Base-by-base conservation (phyloP, 768 basidiomycete species). In the Tremella fuciformis region DNA sequence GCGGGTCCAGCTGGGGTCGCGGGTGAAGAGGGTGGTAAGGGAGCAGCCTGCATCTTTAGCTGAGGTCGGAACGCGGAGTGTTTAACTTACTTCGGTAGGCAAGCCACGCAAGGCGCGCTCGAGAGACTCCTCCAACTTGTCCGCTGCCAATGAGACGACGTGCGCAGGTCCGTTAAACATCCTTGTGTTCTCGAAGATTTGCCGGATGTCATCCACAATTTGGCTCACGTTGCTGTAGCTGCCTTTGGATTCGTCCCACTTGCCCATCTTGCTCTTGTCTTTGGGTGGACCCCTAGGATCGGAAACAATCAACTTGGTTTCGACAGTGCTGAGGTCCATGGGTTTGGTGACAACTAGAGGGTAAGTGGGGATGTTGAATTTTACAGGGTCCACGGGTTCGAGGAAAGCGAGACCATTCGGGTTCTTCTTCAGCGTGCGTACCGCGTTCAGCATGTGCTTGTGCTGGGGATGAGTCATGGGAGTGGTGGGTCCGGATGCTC, bases 101-200 rank as follows among this genome's bases (percentile, higher is more conserved):
- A 94, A 80, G 51, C 89, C 86, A 76, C 89, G 88, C 57, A 91
- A 81, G 72, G 87, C 84, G 78, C 88, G 93, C 74, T 96, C 92
- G 67, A 93, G 94, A 7, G 87, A 82, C 57, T 84, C 85, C 73
- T 91, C 86, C 8, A 98, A 77, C 25, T 85, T 84, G 67, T 87
- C 88, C 13, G 89, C 94, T 81, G 87, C 88, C n/a, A 77, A 73
- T 1, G 85, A 82, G 44, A 98, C 82, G 25, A 81, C 79, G 73
- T 97, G 93, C 53, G 91, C 89, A 2, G 87, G 86, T 1, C 96
- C 96, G 75, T 99, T 99, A 83, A 98, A 99, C 2, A 85, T 85
- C 42, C 85, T 77, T 58, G 88, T 89, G 71, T 99, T 99, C 63
- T 83, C 82, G 78, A 93, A 91, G 59, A 98, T 87, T 55, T 89